phyloP scores from a whole-genome alignment of 2,329 filamentous ascomycete genomes.

The Amylocarpus encephaloides region DNA sequence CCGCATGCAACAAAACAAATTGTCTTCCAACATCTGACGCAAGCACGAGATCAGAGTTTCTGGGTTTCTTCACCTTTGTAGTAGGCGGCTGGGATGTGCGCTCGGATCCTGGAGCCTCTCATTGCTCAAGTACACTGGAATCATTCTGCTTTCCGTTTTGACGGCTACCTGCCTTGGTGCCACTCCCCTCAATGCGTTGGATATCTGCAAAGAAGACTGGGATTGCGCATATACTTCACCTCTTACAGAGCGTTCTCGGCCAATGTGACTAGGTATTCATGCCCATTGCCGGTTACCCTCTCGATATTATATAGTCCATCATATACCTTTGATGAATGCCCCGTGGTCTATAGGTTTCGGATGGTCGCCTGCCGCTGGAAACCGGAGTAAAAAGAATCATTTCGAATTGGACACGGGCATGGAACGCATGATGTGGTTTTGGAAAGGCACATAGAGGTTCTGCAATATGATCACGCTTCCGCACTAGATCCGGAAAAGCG shows the following conservation, averaged over 20 bases:
- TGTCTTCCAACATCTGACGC: slow-evolving; percentile 5
- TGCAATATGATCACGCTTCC: slow-evolving; percentile 1
- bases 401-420: slow-evolving; percentile 8
- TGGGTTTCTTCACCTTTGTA: background rate
- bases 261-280: background rate
- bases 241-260: background rate
- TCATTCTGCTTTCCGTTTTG: background rate
- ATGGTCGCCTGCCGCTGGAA: slow-evolving; percentile 14
- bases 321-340: slow-evolving; percentile 2
- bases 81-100: background rate
- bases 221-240: background rate
- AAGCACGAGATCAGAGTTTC: slow-evolving; percentile 5
- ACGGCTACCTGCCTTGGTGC: slow-evolving; percentile 2
- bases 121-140: background rate
- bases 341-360: slow-evolving; percentile 8
- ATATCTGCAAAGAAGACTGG: slow-evolving; percentile 1
- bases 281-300: background rate
- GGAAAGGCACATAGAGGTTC: slow-evolving; percentile 5
- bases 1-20: slow-evolving; percentile 14
- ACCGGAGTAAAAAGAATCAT: background rate
- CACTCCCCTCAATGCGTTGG: background rate
- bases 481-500: background rate
- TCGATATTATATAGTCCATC: slow-evolving; percentile 3
- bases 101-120: background rate
- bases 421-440: slow-evolving; percentile 12